Evolutionary conservation across 2,329 filamentous ascomycete genomes (phyloP).

Genomic region (Fusarium setosum): DNA sequence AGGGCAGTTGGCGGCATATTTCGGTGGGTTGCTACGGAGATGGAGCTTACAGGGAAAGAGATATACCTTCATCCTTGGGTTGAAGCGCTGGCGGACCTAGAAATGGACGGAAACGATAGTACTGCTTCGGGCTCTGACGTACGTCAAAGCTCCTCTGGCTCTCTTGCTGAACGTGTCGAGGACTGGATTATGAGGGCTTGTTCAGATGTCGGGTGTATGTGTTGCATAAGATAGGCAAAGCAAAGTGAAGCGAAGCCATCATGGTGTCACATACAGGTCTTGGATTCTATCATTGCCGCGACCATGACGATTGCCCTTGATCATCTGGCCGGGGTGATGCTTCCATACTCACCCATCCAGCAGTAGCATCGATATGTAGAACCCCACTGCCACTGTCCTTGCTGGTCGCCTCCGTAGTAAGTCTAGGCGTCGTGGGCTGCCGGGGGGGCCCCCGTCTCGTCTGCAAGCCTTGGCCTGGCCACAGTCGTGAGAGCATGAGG

Average conservation of each 20-base stretch:
- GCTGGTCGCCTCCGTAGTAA: no score
- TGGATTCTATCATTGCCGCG: neutral
- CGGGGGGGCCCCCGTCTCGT: no score
- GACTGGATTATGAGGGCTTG: neutral
- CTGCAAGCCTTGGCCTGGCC: no score
- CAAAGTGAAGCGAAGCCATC: no score
- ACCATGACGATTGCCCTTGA: neutral
- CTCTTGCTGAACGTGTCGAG: neutral
- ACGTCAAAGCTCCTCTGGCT: neutral
- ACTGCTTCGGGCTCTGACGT: neutral
- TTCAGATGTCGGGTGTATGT: neutral
- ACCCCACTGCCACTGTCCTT: no score
- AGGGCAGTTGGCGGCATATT: slow-evolving; percentile 10
- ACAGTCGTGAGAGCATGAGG: no score
- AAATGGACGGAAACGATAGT: neutral
- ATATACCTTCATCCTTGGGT: slow-evolving; percentile 7
- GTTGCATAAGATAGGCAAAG: neutral
- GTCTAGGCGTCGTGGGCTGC: no score
- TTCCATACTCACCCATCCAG: no score
- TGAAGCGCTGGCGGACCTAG: slow-evolving; percentile 7
- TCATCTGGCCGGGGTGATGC: no score
- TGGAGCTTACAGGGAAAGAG: slow-evolving; percentile 1
- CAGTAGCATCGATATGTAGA: no score
- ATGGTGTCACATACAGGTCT: no score
- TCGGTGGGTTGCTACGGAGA: slow-evolving; percentile 12